Evolutionary conservation across 179 eudicot genomes (phyloP).

Genomic region (Drosera spatulata): DNA sequence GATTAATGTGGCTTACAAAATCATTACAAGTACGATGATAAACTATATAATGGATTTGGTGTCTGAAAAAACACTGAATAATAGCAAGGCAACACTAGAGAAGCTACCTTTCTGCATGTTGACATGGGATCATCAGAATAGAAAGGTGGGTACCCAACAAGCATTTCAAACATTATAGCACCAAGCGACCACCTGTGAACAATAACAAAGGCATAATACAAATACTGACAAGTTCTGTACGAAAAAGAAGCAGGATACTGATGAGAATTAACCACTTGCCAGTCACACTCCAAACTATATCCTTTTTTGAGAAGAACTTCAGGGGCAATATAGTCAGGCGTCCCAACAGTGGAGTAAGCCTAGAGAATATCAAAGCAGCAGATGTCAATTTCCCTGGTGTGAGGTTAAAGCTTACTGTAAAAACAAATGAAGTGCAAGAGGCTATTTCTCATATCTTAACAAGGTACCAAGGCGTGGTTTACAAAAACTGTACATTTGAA

Average conservation of each 20-base stretch:
- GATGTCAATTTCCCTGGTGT: not conserved
- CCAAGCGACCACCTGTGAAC: conserved; percentile 81
- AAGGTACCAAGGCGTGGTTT: no score
- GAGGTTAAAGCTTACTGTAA: not conserved
- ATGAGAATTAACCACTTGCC: conserved; percentile 24
- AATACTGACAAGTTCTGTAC: not conserved
- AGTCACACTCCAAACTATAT: conserved; percentile 81
- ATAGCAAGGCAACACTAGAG: not conserved
- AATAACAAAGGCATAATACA: not conserved
- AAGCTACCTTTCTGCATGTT: conserved; percentile 72
- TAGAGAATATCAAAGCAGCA: conserved; percentile 17
- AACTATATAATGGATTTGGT: not conserved
- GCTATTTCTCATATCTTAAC: no score
- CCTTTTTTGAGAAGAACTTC: conserved; percentile 86
- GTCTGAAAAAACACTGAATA: not conserved
- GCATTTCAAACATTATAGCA: conserved; percentile 91
- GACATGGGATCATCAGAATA: conserved; percentile 92
- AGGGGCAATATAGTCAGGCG: conserved; percentile 93
- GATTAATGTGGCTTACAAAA: no score
- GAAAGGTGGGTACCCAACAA: conserved; percentile 82
- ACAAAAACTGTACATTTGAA: no score
- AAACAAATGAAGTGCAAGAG: not conserved
- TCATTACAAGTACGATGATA: no score
- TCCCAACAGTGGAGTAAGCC: conserved; percentile 93
- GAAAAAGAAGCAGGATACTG: not conserved